Base-by-base conservation (phyloP, 495 filamentous ascomycete genomes). In the Lepraria neglecta region DNA sequence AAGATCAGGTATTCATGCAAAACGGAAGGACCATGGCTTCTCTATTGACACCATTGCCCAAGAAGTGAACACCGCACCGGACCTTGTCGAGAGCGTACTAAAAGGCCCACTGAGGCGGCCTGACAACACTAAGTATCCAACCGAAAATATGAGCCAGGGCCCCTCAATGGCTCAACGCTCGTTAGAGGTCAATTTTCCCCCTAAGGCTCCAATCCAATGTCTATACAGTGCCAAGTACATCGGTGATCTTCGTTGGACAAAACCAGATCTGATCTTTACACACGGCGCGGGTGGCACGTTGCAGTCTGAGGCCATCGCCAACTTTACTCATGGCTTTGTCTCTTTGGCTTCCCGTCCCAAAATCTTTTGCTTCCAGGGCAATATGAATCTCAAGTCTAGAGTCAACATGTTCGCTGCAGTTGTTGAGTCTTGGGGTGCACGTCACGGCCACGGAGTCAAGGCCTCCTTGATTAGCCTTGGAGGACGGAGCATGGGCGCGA, bases 271-370 rank as follows among this genome's bases (percentile, higher is more conserved):
- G 7, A 68, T 76, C 31, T 77, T 73, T 58, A 75, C 74, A n/a
- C 74, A 77, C 54, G 74, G 74, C 50, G 74, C 74, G 21, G 72
- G 72, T 4, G 74, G 74, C 12, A 69, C 61, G 4, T 64, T 76
- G 31, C 50, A 65, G 40, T 58, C 66, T 28, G 66, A 70, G 21
- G 74, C 74, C 12, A 60, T 71, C 2, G 59, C 61, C 6, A 65
- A 72, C 35, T 75, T 75, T 58, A 61, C 61, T 47, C 54, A 60
- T 14, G 74, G 74, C 19, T 75, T 72, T 58, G 45, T 69, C 12
- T 43, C 24, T 5, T 27, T 7, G 1, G 17, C 38, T n/a, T 40
- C 60, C 1, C 33, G 45, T n/a, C 19, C 38, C 11, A 27, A 52
- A n/a, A 60, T 76, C 3, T 44, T 72, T 21, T 64, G 62, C 15